Evolutionary conservation across 2,329 filamentous ascomycete genomes (phyloP).

Genomic region (Fusarium sambucinum): DNA sequence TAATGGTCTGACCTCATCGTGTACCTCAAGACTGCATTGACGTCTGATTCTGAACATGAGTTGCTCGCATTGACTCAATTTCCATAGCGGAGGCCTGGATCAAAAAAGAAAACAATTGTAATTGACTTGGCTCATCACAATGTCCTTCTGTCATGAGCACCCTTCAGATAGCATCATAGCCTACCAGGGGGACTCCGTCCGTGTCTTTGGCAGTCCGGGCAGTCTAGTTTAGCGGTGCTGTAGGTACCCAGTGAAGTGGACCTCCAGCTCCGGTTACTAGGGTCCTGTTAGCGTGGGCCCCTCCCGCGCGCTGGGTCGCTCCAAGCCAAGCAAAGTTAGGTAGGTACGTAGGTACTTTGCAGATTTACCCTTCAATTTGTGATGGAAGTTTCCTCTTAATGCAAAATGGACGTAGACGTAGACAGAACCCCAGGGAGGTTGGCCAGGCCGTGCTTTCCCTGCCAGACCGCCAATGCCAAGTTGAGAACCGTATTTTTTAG

Average conservation of each 20-base stretch:
- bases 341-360: background rate
- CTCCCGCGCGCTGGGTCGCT: conserved; percentile 31
- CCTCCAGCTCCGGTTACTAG: conserved; percentile 28
- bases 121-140: conserved; percentile 29
- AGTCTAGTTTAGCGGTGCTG: background rate
- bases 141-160: conserved; percentile 23
- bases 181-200: conserved; percentile 21
- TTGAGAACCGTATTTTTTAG: conserved; percentile 12
- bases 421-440: conserved; percentile 3
- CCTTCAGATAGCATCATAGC: conserved; percentile 31
- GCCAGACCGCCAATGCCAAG: conserved; percentile 41
- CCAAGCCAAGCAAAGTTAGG: conserved; percentile 21
- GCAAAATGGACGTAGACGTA: conserved; percentile 12
- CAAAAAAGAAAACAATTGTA: conserved; percentile 4
- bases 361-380: conserved; percentile 33
- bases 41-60: conserved; percentile 9
- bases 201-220: conserved; percentile 28
- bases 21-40: conserved; percentile 28
- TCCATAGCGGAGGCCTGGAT: conserved; percentile 1
- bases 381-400: conserved; percentile 30
- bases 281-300: conserved; percentile 37
- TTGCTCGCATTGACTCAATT: conserved; percentile 18
- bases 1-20: conserved; percentile 41
- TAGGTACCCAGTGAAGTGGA: conserved; percentile 18
- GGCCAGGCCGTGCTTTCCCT: conserved; percentile 31